Evolutionary conservation across 2,329 filamentous ascomycete species (phyloP), one percentile per base, ranked within the genome.

Genomic region (Aspergillus tubingensis): DNA sequence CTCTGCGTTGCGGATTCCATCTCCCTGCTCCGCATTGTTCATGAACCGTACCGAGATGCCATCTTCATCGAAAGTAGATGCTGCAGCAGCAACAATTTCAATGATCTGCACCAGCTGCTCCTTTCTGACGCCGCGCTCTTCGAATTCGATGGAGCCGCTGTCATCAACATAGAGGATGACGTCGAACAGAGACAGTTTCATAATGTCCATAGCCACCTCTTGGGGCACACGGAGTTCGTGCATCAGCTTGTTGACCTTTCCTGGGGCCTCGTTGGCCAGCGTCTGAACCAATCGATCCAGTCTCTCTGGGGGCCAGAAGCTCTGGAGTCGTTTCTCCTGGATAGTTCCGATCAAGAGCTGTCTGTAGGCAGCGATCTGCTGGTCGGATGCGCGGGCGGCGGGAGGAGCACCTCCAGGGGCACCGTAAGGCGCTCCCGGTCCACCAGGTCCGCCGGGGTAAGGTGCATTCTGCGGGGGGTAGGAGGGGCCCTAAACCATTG

Each of bases 31-130:
- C 21, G 81, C 78, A 11, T 83, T 84, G 77, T 90, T 90, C 87
- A 90, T 89, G 80, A 89, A 90, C 49, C 87, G 86, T 41, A 90
- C 77, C 27, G 84, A 84, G 63, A 90, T 87, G 44, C 87, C 88
- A 68, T 90, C 87, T 36, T 86, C 80, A 64, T 90, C 87, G 68
- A 90, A 90, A n/a, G 89, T 81, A 2, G 86, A 86, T 3, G 87
- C 85, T 7, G 86, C 86, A 60, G 83, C 87, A 19, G 86, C 83
- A 55, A 88, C 86, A 54, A 85, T 83, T 52, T 83, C 80, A 64
- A 90, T 74, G 67, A 89, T 88, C 66, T 88, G 79, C 70, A 83
- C 83, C 65, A 90, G 77, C 66, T 90, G 87, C 64, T 87, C 83
- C 76, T 89, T 88, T 62, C 88, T 85, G 67, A 86, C 82, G 47